Evolutionary conservation across 345 rosid species (phyloP).

Genomic region (Ailanthus altissimus): DNA sequence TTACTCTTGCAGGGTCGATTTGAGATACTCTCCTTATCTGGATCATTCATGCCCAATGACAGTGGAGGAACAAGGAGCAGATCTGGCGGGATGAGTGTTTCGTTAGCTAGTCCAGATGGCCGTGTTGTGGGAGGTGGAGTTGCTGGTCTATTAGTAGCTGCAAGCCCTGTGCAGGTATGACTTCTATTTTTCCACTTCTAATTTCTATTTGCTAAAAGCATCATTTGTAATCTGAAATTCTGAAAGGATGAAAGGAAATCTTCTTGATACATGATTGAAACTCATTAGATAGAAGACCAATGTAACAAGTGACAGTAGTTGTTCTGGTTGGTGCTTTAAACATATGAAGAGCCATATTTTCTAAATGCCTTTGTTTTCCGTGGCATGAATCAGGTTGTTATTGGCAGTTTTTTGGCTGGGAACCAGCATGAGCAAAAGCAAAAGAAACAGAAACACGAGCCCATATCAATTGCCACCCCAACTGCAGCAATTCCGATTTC

Average conservation of each 20-base stretch:
- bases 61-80: constrained; percentile 81
- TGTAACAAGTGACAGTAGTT: not conserved
- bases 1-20: constrained; percentile 79
- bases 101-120: constrained; percentile 90
- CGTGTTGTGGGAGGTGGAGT: constrained; percentile 96
- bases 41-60: constrained; percentile 96
- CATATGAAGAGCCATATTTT: not conserved
- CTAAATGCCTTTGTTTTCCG: constrained; percentile 5
- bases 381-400: constrained; percentile 52
- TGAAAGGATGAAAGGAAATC: not conserved
- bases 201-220: not conserved
- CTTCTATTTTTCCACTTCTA: constrained; percentile 3
- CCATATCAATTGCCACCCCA: constrained; percentile 36
- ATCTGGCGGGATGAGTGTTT: constrained; percentile 97
- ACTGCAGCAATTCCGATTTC: constrained; percentile 39
- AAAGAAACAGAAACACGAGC: constrained; percentile 51
- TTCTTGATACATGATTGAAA: not conserved
- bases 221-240: not conserved
- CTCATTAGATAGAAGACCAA: not conserved
- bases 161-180: constrained; percentile 86
- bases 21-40: constrained; percentile 91
- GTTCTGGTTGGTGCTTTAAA: not conserved
- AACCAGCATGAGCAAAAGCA: constrained; percentile 68
- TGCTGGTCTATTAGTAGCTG: constrained; percentile 91
- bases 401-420: constrained; percentile 82